Base-by-base conservation (phyloP, 495 filamentous ascomycete genomes). In the Trypethelium eluteriae region DNA sequence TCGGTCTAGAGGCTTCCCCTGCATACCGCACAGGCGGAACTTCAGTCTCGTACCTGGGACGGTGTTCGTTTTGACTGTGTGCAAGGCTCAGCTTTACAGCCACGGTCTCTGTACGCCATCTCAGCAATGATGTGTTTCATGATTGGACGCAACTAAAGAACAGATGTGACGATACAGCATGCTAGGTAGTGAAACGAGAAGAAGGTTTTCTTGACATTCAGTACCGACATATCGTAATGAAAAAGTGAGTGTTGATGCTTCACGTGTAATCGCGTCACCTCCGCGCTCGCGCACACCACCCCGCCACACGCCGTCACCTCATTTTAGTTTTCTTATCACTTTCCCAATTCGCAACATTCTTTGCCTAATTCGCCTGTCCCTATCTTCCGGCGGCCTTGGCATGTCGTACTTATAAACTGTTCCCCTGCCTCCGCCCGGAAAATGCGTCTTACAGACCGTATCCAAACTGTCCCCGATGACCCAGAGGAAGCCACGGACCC, bases 401-500 rank as follows among this genome's bases (percentile, higher is more conserved):
- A 36, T 34, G 6, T 7, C 14, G 32, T 32, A 59, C 36, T 59
- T 59, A 59, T 53, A 59, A 10, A 18, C 7, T 6, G 10, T 18
- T 18, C 32, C n/a, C 3, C 32, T 32, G 7, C 25, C 7, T 59
- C 14, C 36, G 2, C 53, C n/a, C 49, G 25, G 25, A 44, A 14
- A 7, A 59, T 59, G 53, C 53, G 53, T 36, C 63, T 72, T 38
- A 63, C 50, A 12, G 65, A 70, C 53, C 61, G 66, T 12, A 65
- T 72, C 14, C 68, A 70, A 32, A 63, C 69, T 34, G 63, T 70
- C 39, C 64, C 63, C 2, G 64, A 65, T n/a, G 63, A 65, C 47
- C 25, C 56, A 5, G 68, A 65, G 3, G 66, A 68, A 49, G 68
- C 64, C n/a, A 79, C 83, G 9, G 89, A 92, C 32, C 53, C 53